Base-by-base conservation (phyloP, 1,284 basidiomycete genomes). In the Fistulinella cinereoalba region DNA sequence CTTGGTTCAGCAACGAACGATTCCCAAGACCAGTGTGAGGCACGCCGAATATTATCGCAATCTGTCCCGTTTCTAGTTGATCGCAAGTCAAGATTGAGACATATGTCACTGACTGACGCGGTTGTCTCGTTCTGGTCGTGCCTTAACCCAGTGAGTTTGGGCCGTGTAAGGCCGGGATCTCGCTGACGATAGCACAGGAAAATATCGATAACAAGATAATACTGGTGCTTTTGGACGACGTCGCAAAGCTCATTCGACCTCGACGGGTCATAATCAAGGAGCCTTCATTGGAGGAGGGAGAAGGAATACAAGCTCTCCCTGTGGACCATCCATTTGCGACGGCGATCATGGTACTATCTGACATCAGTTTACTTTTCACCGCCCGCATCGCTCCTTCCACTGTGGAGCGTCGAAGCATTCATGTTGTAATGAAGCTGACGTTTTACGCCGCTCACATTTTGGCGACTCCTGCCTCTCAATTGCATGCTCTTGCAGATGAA, bases 31-130 rank as follows among this genome's bases (percentile, higher is more conserved):
- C 61, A 60, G 38, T 54, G 57, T 7, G 77, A 76, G 51, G 76
- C 78, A 3, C 71, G 69, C 23, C 63, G 67, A 12, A 56, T 80
- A 22, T 54, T 88, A 13, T 68, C 75, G 1, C 65, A 69, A 28
- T 67, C 81, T 23, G 72, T 77, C 3, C 84, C 88, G 9, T 88
- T 89, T 58, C 65, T 89, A 10, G 61, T 66, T 0, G 78, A 84
- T 36, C 73, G 71, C 33, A 77, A 71, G 56, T 80, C 85, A 3
- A 79, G 65, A 16, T 68, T 70, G 13, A 52, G 79, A 4, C 72
- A 81, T 48, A 52, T 66, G 5, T 74, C 71, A 37, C 58, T 87
- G 28, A 70, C 73, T 16, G 72, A 71, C 16, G 72, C 75, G 6
- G 66, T 79, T n/a, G 76, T 75, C 4, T 77, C 81, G 48, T 57